These are phyloP conservation scores for Corrigiola litoralis DNA, from an alignment of 179 eudicot genomes.

Conservation along the genomic window DNA sequence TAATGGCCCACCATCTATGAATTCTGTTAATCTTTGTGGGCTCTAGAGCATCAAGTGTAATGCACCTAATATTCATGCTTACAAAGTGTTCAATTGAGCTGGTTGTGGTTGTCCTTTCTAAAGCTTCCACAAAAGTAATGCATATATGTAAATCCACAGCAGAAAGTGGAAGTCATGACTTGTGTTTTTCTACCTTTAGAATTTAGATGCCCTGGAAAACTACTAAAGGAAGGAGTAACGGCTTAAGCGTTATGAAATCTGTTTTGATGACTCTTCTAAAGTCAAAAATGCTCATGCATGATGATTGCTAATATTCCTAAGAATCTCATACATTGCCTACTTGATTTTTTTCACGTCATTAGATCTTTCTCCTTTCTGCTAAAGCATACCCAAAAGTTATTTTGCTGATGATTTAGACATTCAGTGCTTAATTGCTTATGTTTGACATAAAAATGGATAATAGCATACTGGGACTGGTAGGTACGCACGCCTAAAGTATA, in stretches of 20 bases:
- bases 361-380: conserved; percentile 1
- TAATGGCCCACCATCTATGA: conserved; percentile 31
- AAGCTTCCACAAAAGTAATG: conserved; percentile 20
- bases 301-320: conserved; percentile 29
- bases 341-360: neutral
- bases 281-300: conserved; percentile 30
- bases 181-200: conserved; percentile 11
- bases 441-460: no score
- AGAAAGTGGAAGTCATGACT: conserved; percentile 21
- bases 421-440: no score
- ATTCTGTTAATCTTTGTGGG: conserved; percentile 37
- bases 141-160: conserved; percentile 19
- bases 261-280: conserved; percentile 16
- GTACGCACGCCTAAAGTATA: no score
- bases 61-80: conserved; percentile 35
- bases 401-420: no score
- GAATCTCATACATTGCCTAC: conserved; percentile 13
- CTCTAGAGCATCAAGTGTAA: conserved; percentile 27
- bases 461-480: no score
- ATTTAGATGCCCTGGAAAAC: conserved; percentile 22
- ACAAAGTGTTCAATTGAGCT: conserved; percentile 35
- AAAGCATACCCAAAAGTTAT: neutral
- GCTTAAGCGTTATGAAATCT: conserved; percentile 14
- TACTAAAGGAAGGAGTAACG: conserved; percentile 13
- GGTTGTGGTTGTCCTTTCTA: conserved; percentile 37